A percentile compares a stretch with the other conserved stretches of the same genome.
These are phyloP conservation scores for Penicillium hesseltinei DNA, from an alignment of 2,329 filamentous ascomycete genomes.

Conservation along the genomic window DNA sequence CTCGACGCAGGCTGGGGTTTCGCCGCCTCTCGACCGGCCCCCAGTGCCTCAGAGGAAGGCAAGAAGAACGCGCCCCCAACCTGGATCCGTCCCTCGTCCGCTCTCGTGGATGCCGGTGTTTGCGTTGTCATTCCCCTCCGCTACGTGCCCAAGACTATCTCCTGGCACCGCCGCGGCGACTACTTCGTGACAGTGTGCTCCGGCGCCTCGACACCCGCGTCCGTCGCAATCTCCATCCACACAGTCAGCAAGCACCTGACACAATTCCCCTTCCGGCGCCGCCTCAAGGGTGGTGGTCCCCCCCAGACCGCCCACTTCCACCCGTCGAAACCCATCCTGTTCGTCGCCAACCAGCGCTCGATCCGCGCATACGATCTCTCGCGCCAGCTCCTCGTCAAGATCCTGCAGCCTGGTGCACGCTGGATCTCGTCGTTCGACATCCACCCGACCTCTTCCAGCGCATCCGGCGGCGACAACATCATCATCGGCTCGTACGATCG, in stretches of 20 bases:
- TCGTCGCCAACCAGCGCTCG: constrained; percentile 90
- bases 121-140: constrained; percentile 77
- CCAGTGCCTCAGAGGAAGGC: constrained; percentile 50
- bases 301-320: constrained; percentile 93
- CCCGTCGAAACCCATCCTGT: constrained; percentile 86
- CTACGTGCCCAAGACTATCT: constrained; percentile 78
- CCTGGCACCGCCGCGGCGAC: constrained; percentile 91
- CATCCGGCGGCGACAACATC: constrained; percentile 87
- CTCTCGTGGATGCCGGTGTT: constrained; percentile 72
- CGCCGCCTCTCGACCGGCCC: constrained; percentile 60
- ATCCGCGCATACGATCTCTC: constrained; percentile 94
- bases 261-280: constrained; percentile 83
- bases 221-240: constrained; percentile 80
- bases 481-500: constrained; percentile 95
- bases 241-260: constrained; percentile 92
- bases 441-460: constrained; percentile 83
- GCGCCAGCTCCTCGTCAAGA: constrained; percentile 86
- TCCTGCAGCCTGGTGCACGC: constrained; percentile 85
- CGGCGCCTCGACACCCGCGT: constrained; percentile 48
- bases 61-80: constrained; percentile 74
- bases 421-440: constrained; percentile 95
- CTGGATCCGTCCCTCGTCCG: constrained; percentile 76
- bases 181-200: constrained; percentile 93
- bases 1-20: constrained; percentile 92
- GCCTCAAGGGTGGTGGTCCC: constrained; percentile 67